These are phyloP conservation scores for Scedosporium apiospermum DNA, from an alignment of 2,329 filamentous ascomycete species.

Conservation along the genomic window DNA sequence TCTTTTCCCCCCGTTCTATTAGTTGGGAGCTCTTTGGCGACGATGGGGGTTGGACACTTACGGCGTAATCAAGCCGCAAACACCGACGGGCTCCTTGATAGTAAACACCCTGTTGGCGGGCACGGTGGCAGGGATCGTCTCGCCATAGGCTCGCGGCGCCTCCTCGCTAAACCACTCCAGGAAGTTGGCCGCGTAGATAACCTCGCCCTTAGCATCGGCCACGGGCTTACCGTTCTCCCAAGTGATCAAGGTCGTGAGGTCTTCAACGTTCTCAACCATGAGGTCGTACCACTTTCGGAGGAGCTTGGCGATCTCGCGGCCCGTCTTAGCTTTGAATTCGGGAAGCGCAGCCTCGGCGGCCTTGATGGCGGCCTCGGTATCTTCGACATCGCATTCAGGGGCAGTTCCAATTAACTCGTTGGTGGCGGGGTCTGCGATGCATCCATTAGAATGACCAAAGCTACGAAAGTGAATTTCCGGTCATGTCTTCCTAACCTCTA, in stretches of 20 bases:
- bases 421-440: conserved; percentile 63
- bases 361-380: conserved; percentile 72
- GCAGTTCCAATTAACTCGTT: conserved; percentile 71
- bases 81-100: conserved; percentile 22
- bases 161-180: conserved; percentile 58
- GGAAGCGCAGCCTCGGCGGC: conserved; percentile 72
- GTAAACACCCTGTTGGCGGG: conserved; percentile 42
- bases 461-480: too few species aligned
- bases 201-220: conserved; percentile 49
- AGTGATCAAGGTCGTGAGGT: conserved; percentile 74
- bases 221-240: conserved; percentile 80
- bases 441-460: background rate
- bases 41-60: conserved; percentile 4
- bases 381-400: conserved; percentile 72
- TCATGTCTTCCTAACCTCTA: conserved; percentile 37
- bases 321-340: conserved; percentile 60
- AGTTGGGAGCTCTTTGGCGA: too few species aligned
- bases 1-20: background rate
- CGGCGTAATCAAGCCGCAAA: conserved; percentile 24
- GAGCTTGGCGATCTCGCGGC: conserved; percentile 63
- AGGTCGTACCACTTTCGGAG: conserved; percentile 76
- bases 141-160: conserved; percentile 39
- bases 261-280: conserved; percentile 67
- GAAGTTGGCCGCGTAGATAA: conserved; percentile 48
- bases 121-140: conserved; percentile 45